Evolutionary conservation across 306 rosid genomes (phyloP).

Genomic region (Delonix regia): DNA sequence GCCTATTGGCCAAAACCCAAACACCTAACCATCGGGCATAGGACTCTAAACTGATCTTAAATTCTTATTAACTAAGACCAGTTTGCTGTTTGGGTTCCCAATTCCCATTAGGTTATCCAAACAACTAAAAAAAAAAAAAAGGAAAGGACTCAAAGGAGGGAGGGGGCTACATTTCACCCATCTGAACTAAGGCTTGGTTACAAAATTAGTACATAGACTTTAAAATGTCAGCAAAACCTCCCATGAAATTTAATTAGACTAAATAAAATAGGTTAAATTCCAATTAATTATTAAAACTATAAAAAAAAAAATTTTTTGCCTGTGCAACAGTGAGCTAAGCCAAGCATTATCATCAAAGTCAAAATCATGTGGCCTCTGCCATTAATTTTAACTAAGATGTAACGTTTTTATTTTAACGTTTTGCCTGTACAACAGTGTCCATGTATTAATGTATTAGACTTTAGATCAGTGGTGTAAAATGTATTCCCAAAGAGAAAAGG

Average conservation of each 20-base stretch:
- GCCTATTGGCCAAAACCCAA: neutral
- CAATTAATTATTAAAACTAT: too few species aligned
- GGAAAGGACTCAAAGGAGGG: neutral
- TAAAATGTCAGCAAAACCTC: too few species aligned
- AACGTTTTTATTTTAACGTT: neutral
- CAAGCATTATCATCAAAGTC: too few species aligned
- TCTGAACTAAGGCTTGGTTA: too few species aligned
- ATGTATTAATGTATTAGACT: neutral
- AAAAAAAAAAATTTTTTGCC: too few species aligned
- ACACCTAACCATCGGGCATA: neutral
- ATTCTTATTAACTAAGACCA: neutral
- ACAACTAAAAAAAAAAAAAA: neutral
- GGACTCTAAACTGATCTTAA: neutral
- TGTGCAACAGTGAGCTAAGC: too few species aligned
- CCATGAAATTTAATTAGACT: too few species aligned
- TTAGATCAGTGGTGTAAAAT: neutral
- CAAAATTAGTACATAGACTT: too few species aligned
- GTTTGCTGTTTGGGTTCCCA: neutral
- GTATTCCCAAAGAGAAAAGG: too few species aligned
- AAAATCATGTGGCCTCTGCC: neutral
- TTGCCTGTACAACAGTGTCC: neutral
- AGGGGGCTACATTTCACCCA: too few species aligned
- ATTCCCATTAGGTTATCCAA: slow-evolving; percentile 2
- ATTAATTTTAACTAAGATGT: neutral
- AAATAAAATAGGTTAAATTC: too few species aligned